A percentile compares a stretch with the other conserved stretches of the same genome.
These are phyloP conservation scores for Clarkia xantiana DNA, from an alignment of 345 rosid species.

Conservation along the genomic window DNA sequence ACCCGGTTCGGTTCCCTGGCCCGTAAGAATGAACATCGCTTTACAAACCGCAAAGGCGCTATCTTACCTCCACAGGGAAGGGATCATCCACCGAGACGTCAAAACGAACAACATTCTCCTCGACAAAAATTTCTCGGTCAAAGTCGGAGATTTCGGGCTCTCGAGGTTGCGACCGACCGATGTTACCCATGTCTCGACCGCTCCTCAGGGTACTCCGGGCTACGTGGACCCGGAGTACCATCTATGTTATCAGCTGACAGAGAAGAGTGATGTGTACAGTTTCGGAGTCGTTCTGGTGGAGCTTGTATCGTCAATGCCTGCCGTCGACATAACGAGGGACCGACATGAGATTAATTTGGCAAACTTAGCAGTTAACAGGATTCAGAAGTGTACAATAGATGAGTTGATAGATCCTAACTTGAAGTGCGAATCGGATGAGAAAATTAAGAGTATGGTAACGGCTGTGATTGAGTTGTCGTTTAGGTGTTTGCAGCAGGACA, in stretches of 20 bases:
- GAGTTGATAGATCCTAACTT: conserved; percentile 43
- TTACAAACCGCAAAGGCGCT: conserved; percentile 48
- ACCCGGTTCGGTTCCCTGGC: conserved; percentile 28
- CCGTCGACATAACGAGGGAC: conserved; percentile 43
- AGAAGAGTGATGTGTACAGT: conserved; percentile 62
- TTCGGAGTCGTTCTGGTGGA: conserved; percentile 62
- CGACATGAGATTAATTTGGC: conserved; percentile 46
- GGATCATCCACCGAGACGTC: conserved; percentile 50
- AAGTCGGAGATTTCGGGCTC: conserved; percentile 60
- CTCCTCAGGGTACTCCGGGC: no score
- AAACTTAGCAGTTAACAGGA: conserved; percentile 40
- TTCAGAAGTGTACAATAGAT: conserved; percentile 20
- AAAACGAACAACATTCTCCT: no score
- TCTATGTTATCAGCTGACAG: conserved; percentile 44
- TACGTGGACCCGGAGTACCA: conserved; percentile 64
- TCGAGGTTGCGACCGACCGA: conserved; percentile 36
- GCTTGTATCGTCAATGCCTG: conserved; percentile 52
- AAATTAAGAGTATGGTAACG: conserved; percentile 27
- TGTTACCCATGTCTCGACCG: conserved; percentile 54
- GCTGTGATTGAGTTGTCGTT: conserved; percentile 47
- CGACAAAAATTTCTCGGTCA: conserved; percentile 34
- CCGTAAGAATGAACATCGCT: conserved; percentile 42
- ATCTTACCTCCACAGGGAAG: conserved; percentile 51
- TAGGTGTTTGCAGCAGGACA: conserved; percentile 44
- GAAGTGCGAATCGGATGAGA: conserved; percentile 26